These are phyloP conservation scores for Phylloporus scabripes DNA, from an alignment of 768 basidiomycete genomes.

Conservation along the genomic window DNA sequence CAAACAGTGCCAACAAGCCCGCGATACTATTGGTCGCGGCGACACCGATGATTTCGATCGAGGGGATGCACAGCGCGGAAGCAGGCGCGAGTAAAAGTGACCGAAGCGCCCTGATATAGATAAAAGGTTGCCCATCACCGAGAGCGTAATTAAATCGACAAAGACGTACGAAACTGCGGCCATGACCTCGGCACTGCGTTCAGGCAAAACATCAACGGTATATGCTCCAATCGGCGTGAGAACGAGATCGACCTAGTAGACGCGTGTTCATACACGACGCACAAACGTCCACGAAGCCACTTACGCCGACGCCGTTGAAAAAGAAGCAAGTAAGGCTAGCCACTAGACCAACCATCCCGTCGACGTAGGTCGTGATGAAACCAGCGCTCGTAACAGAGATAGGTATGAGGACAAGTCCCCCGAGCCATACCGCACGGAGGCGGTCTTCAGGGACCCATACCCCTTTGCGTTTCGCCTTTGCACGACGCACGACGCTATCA, in stretches of 20 bases:
- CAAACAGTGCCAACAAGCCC: constrained; percentile 44
- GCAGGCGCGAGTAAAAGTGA: constrained; percentile 16
- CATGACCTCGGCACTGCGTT: constrained; percentile 57
- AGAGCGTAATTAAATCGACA: not conserved
- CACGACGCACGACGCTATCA: constrained; percentile 45
- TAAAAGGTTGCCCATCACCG: not conserved
- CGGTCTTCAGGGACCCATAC: constrained; percentile 67
- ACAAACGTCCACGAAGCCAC: constrained; percentile 9
- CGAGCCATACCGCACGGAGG: constrained; percentile 46
- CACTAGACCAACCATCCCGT: constrained; percentile 44
- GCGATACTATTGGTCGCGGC: constrained; percentile 42
- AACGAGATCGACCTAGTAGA: constrained; percentile 47
- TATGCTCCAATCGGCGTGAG: constrained; percentile 54
- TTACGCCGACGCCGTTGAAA: constrained; percentile 58
- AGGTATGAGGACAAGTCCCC: constrained; percentile 47
- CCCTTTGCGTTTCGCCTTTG: constrained; percentile 46
- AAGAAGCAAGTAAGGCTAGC: constrained; percentile 54
- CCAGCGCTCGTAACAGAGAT: constrained; percentile 46
- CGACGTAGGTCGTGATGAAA: constrained; percentile 46
- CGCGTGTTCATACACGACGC: not conserved
- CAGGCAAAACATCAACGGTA: constrained; percentile 53
- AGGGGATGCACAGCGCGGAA: constrained; percentile 27
- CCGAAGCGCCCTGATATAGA: constrained; percentile 15
- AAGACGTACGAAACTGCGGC: constrained; percentile 50
- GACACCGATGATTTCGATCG: constrained; percentile 50